Conservation (phyloP, 805 yeast genomes). For the Metschnikowia drakensbergensis region DNA sequence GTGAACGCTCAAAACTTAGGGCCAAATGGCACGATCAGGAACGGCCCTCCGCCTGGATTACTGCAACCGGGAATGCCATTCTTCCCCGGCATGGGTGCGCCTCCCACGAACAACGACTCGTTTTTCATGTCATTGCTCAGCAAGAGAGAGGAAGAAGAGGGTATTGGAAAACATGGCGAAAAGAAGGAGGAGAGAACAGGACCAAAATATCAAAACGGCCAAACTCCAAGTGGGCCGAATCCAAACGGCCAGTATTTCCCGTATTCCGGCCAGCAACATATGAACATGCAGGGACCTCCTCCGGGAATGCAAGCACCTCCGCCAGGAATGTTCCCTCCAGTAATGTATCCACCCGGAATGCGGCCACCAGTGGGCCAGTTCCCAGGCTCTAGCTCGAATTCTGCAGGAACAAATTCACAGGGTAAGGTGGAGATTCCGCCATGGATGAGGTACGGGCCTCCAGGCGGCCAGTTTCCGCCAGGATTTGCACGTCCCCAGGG, state of each 20-base stretch:
- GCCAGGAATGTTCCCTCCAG: slow-evolving; percentile 27
- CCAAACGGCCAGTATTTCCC: slow-evolving; percentile 3
- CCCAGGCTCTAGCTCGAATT: slow-evolving; percentile 4
- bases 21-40: neutral
- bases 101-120: slow-evolving; percentile 29
- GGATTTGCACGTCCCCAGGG: slow-evolving; percentile 11
- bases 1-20: neutral
- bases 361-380: slow-evolving; percentile 14
- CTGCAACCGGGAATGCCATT: slow-evolving; percentile 16
- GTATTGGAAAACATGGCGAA: neutral
- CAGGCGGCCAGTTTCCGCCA: slow-evolving; percentile 8
- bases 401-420: neutral
- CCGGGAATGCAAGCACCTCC: slow-evolving; percentile 10
- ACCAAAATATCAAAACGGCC: neutral
- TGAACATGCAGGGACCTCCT: slow-evolving; percentile 8
- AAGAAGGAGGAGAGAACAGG: neutral
- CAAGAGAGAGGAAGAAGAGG: slow-evolving; percentile 23
- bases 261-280: slow-evolving; percentile 6
- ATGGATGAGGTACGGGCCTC: slow-evolving; percentile 16
- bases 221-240: neutral
- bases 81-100: slow-evolving; percentile 4
- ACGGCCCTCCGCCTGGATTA: slow-evolving; percentile 4
- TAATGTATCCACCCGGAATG: slow-evolving; percentile 34
- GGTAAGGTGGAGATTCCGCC: slow-evolving; percentile 10
- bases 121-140: slow-evolving; percentile 47